phyloP scores from a whole-genome alignment of 2,329 filamentous ascomycete genomes.

The Alternaria conjuncta region DNA sequence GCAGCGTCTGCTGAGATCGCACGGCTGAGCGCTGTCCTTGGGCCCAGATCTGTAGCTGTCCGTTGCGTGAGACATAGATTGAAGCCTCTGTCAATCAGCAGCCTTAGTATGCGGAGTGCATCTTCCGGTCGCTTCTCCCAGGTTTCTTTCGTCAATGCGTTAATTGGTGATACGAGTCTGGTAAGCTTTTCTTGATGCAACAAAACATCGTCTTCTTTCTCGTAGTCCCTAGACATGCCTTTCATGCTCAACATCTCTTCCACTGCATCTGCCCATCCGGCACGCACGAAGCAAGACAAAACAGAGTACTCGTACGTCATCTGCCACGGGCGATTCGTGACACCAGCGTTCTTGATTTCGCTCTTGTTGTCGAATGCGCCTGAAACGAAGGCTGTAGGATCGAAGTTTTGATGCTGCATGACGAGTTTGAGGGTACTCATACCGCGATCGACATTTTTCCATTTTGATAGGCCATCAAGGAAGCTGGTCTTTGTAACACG shows the following conservation, averaged over 20 bases:
- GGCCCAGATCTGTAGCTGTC: slow-evolving; percentile 20
- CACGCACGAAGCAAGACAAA: slow-evolving; percentile 20
- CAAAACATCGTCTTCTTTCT: slow-evolving; percentile 24
- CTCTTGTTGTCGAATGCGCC: slow-evolving; percentile 27
- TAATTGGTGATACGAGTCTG: slow-evolving; percentile 20
- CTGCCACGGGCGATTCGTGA: slow-evolving; percentile 22
- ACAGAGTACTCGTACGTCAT: slow-evolving; percentile 25
- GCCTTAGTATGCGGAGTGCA: slow-evolving; percentile 25
- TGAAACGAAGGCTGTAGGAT: slow-evolving; percentile 17
- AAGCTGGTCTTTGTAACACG: slow-evolving; percentile 24
- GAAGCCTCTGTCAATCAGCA: slow-evolving; percentile 21
- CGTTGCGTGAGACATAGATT: slow-evolving; percentile 18
- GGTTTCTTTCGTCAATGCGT: slow-evolving; percentile 26
- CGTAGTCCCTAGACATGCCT: slow-evolving; percentile 15
- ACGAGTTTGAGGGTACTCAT: slow-evolving; percentile 21
- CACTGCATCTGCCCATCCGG: slow-evolving; percentile 27
- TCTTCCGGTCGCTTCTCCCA: slow-evolving; percentile 26
- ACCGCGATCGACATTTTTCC: slow-evolving; percentile 22
- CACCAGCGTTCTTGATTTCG: slow-evolving; percentile 19
- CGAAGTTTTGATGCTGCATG: slow-evolving; percentile 21
- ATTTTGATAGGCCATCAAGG: slow-evolving; percentile 23
- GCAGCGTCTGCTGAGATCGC: slow-evolving; percentile 24
- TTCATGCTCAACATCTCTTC: slow-evolving; percentile 23
- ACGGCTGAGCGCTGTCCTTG: slow-evolving; percentile 19
- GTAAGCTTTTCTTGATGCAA: slow-evolving; percentile 26